phyloP scores from a whole-genome alignment of 306 rosid species.

The Crotalaria pallida region DNA sequence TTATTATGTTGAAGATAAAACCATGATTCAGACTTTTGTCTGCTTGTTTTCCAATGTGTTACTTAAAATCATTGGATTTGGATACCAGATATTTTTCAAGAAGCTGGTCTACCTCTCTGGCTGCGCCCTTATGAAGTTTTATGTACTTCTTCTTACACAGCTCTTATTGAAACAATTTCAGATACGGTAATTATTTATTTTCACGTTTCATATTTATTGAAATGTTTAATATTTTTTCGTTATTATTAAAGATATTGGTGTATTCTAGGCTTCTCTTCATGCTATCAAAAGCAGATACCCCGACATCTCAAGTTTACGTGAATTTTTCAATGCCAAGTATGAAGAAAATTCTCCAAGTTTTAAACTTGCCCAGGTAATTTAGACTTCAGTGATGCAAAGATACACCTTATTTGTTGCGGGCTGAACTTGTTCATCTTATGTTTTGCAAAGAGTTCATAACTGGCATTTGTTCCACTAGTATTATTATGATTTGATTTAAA shows the following conservation, averaged over 20 bases:
- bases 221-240: neutral
- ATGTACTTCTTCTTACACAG: conserved; percentile 92
- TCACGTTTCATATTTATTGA: conserved; percentile 24
- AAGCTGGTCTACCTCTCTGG: conserved; percentile 99
- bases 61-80: conserved; percentile 35
- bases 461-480: neutral
- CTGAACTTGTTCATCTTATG: conserved; percentile 18
- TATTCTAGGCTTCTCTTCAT: conserved; percentile 89
- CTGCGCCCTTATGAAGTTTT: conserved; percentile 96
- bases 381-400: conserved; percentile 11
- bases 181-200: conserved; percentile 68
- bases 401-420: neutral
- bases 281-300: conserved; percentile 96
- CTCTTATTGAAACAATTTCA: conserved; percentile 95
- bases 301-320: conserved; percentile 69
- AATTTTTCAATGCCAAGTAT: conserved; percentile 88
- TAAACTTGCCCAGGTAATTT: conserved; percentile 96
- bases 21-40: conserved; percentile 13
- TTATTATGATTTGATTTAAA: neutral
- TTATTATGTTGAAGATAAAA: conserved; percentile 16
- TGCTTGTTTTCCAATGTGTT: conserved; percentile 23
- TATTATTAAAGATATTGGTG: conserved; percentile 9
- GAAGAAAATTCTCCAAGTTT: conserved; percentile 89
- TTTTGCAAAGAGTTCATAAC: conserved; percentile 7
- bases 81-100: conserved; percentile 94